These are phyloP conservation scores for Cordyceps farinosa DNA, from an alignment of 2,329 filamentous ascomycete species.

Conservation along the genomic window DNA sequence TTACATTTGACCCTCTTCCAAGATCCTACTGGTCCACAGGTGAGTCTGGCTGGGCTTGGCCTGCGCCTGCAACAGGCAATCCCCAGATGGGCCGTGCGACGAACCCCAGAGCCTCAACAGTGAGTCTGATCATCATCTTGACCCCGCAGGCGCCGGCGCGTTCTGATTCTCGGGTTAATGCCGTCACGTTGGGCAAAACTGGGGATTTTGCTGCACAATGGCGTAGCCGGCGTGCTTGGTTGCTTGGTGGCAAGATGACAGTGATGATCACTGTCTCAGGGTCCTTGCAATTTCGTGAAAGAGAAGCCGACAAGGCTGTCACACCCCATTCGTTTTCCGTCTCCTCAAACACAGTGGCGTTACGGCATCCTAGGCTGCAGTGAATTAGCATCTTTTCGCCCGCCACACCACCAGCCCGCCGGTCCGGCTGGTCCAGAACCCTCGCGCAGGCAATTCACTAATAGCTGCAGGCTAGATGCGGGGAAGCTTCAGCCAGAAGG, in stretches of 20 bases:
- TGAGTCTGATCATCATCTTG: not conserved
- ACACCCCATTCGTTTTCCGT: not conserved
- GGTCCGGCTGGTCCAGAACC: conserved; percentile 9
- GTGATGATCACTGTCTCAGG: conserved; percentile 9
- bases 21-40: not conserved
- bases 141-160: conserved; percentile 2
- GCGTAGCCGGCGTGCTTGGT: not conserved
- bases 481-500: conserved; percentile 9
- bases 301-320: not conserved
- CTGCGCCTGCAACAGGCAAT: not conserved
- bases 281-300: conserved; percentile 12
- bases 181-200: conserved; percentile 4
- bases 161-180: not conserved
- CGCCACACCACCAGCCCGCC: not conserved
- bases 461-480: conserved; percentile 10
- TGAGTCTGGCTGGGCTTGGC: not conserved
- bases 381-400: not conserved
- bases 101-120: conserved; percentile 12
- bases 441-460: not conserved
- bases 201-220: conserved; percentile 13
- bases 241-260: conserved; percentile 11
- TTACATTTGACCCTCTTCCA: conserved; percentile 20
- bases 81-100: conserved; percentile 13
- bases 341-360: not conserved
- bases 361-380: not conserved